Evolutionary conservation across 306 rosid species (phyloP), one percentile per base, ranked within the genome.

Genomic region (Hippophae rhamnoides): DNA sequence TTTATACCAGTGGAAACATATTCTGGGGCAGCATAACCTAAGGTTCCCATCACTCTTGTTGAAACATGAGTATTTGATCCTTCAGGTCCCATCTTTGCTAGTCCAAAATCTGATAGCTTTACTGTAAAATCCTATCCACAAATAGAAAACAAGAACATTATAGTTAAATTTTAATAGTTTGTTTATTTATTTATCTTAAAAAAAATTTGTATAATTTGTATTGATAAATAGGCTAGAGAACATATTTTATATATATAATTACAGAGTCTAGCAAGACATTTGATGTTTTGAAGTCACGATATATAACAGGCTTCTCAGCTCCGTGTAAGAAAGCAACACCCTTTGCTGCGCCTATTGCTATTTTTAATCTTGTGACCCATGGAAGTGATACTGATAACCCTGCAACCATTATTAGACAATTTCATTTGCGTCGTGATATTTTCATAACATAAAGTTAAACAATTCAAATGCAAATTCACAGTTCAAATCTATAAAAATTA

Each of bases 41-140:
- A 81, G n/a, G 96, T 92, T 5, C 99, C 99, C 96, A 92, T 84
- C 6, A 92, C 99, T 76, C 96, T 79, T 26, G 99, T 88, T 13
- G 99, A 72, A 50, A 92, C 99, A 47, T 88, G 99, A 1, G 99
- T 72, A 18, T 92, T 82, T 54, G 99, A 88, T 55, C 99, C 99
- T 65, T 88, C 95, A 11, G 99, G 99, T 40, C 99, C 96, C 96
- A 92, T 88, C 74, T 80, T 88, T 47, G 99, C 99, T 13, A 92
- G 87, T 70, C 99, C 99, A 61, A 92, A 92, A 77, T 92, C 99
- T 1, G 99, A 92, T 55, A 92, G 70, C 74, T 92, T 88, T n/a
- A 95, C 95, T 11, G 86, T 83, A 60, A 90, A 90, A 54, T 87
- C 95, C 98, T 90, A 60, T 58, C 4, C 49, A 7, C 69, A 73